These are phyloP conservation scores for Triadica sebifera DNA, from an alignment of 345 rosid genomes.

Conservation along the genomic window DNA sequence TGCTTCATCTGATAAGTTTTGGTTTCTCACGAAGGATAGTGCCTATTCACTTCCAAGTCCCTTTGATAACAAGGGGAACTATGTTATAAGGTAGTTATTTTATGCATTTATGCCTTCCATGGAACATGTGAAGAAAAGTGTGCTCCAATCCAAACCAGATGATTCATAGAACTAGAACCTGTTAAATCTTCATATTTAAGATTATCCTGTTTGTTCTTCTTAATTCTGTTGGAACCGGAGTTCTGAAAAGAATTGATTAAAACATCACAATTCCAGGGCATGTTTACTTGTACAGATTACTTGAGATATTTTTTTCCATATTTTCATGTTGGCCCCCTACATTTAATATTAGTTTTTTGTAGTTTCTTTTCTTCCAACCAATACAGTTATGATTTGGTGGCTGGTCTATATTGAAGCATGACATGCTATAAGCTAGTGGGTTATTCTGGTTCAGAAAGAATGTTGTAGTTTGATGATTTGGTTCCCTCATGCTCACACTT, in stretches of 20 bases:
- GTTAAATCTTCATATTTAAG: neutral
- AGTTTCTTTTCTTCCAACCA: neutral
- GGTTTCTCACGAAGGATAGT: conserved; percentile 71
- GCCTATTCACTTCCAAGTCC: conserved; percentile 84
- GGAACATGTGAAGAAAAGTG: neutral
- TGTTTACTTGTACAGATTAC: neutral
- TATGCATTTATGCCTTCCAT: neutral
- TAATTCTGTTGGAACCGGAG: neutral
- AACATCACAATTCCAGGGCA: neutral
- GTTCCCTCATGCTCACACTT: neutral
- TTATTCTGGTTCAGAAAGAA: neutral
- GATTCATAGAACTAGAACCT: neutral
- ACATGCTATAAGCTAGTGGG: neutral
- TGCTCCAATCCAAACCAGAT: neutral
- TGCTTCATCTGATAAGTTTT: conserved; percentile 87
- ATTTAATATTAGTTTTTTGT: neutral
- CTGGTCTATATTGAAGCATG: neutral
- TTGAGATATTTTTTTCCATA: too few relatives aligned
- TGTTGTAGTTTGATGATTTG: neutral
- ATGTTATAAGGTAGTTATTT: conserved; percentile 68
- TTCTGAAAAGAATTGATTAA: neutral
- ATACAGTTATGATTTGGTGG: neutral
- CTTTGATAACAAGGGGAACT: conserved; percentile 84
- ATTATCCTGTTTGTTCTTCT: neutral
- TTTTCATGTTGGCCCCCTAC: neutral